phyloP scores from a whole-genome alignment of 257 asterid species.

The Penstemon eatonii region DNA sequence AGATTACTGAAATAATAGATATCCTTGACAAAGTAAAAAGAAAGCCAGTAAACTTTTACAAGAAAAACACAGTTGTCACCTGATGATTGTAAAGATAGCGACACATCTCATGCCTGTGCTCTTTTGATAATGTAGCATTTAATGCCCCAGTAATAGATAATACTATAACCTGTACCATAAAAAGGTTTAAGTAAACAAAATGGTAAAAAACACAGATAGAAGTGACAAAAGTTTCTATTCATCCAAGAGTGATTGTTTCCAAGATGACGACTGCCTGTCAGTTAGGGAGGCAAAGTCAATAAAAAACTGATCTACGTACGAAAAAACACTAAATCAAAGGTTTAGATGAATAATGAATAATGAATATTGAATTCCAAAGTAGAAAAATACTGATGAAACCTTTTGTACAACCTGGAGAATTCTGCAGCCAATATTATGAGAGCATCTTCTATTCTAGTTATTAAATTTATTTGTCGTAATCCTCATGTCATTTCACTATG shows the following conservation, averaged over 20 bases:
- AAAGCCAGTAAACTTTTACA: neutral
- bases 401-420: no score
- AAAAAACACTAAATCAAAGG: no score
- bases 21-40: conserved; percentile 19
- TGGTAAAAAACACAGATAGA: neutral
- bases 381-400: no score
- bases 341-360: no score
- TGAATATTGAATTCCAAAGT: no score
- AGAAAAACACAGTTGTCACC: conserved; percentile 41
- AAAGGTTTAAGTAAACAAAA: neutral
- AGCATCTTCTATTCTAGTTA: conserved; percentile 8
- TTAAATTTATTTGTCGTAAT: neutral
- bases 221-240: neutral
- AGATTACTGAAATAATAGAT: conserved; percentile 18
- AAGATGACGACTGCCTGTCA: neutral
- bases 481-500: neutral
- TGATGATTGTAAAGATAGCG: conserved; percentile 98
- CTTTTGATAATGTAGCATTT: conserved; percentile 74
- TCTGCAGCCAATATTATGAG: neutral
- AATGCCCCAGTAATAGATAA: conserved; percentile 85
- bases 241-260: conserved; percentile 9
- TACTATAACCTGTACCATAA: conserved; percentile 62
- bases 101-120: conserved; percentile 84
- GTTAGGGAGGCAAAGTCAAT: neutral
- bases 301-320: neutral